phyloP scores from a whole-genome alignment of 106 monocot species.

The Dactylorhiza incarnata region DNA sequence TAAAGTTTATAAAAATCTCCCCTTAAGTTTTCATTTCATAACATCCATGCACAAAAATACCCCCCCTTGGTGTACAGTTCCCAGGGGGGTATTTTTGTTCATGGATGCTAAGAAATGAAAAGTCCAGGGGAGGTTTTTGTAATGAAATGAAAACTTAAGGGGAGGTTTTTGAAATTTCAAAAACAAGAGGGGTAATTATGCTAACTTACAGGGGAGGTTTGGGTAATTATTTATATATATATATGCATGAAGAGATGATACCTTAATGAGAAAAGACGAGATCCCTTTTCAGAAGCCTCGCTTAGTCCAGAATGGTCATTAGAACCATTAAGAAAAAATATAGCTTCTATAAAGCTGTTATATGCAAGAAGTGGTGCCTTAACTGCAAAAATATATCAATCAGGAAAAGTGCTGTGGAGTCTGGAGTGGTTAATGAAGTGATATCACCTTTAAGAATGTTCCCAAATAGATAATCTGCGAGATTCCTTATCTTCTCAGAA shows the following conservation, averaged over 20 bases:
- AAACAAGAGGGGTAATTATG: too few relatives aligned
- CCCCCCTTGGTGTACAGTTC: too few relatives aligned
- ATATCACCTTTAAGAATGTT: constrained; percentile 72
- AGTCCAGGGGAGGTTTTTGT: too few relatives aligned
- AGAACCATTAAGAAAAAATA: constrained; percentile 84
- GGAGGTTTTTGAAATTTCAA: too few relatives aligned
- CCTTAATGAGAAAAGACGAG: constrained; percentile 70
- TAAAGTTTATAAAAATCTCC: too few relatives aligned
- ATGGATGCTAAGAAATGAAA: too few relatives aligned
- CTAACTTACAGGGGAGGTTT: too few relatives aligned
- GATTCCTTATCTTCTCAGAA: constrained; percentile 74
- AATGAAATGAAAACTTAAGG: too few relatives aligned
- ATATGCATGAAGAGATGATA: constrained; percentile 9
- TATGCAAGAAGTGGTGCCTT: constrained; percentile 99
- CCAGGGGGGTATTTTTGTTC: too few relatives aligned
- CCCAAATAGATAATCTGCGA: constrained; percentile 84
- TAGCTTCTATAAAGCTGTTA: constrained; percentile 96
- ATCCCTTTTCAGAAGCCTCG: constrained; percentile 31
- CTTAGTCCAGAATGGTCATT: constrained; percentile 44
- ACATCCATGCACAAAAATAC: too few relatives aligned
- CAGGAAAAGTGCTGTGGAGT: neutral
- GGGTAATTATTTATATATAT: too few relatives aligned
- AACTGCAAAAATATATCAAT: constrained; percentile 39
- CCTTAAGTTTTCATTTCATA: too few relatives aligned
- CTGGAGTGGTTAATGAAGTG: neutral